A percentile compares a stretch with the other conserved stretches of the same genome.
These are phyloP conservation scores for Sphaceloma murrayae DNA, from an alignment of 2,329 filamentous ascomycete genomes.

Conservation along the genomic window DNA sequence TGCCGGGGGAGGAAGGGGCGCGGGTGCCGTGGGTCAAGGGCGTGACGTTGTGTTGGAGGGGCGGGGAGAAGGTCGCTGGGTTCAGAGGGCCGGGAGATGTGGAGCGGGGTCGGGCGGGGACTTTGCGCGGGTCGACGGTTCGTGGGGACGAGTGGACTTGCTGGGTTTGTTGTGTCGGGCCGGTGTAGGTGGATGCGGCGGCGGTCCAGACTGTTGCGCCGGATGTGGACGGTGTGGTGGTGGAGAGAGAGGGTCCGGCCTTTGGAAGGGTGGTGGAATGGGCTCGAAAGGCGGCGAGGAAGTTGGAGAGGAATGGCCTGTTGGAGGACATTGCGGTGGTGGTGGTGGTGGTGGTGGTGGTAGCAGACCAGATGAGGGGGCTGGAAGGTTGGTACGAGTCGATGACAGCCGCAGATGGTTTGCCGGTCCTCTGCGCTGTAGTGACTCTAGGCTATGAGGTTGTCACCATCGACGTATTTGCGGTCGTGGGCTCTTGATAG, in stretches of 20 bases:
- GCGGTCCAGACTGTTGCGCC: conserved; percentile 26
- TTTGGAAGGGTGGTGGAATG: conserved; percentile 50
- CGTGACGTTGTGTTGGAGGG: conserved; percentile 30
- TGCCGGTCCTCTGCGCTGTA: conserved; percentile 11
- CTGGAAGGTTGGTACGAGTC: neutral
- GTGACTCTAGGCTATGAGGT: neutral
- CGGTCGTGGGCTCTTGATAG: neutral
- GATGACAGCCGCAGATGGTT: neutral
- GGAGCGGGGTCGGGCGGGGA: conserved; percentile 24
- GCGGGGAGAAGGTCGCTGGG: conserved; percentile 31
- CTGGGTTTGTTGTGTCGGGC: conserved; percentile 23
- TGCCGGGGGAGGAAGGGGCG: conserved; percentile 25
- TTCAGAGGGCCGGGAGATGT: conserved; percentile 31
- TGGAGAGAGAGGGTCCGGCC: conserved; percentile 38
- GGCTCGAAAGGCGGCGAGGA: conserved; percentile 57
- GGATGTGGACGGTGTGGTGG: conserved; percentile 34
- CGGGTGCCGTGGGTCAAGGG: conserved; percentile 30
- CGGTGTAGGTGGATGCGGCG: conserved; percentile 22
- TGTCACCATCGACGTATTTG: conserved; percentile 7
- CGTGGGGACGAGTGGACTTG: conserved; percentile 25
- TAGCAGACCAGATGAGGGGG: neutral
- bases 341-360: conserved; percentile 2
- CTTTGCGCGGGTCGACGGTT: conserved; percentile 36
- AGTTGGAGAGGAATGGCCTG: conserved; percentile 56
- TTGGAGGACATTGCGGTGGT: conserved; percentile 50